Percentiles rank a stretch among this genome's conserved stretches.
phyloP scores from a whole-genome alignment of 1,284 basidiomycete genomes.

The Apiotrichum gracile region DNA sequence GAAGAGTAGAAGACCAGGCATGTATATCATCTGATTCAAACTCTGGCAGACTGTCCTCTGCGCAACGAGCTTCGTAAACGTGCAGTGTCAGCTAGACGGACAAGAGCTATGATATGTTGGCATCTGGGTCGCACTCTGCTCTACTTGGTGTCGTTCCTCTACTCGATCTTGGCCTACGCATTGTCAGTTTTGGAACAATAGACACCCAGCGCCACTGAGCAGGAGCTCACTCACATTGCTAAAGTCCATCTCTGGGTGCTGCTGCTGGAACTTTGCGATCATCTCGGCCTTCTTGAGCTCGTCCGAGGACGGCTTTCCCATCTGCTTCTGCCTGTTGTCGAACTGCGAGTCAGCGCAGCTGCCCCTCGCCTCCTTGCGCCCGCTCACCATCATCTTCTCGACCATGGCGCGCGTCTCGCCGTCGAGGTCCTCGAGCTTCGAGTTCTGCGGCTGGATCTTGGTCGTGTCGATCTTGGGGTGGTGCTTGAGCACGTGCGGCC shows the following conservation, averaged over 20 bases:
- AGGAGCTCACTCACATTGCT: conserved; percentile 74
- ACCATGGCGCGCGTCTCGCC: conserved; percentile 79
- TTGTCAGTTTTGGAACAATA: not conserved
- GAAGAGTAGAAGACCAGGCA: not conserved
- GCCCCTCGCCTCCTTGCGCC: no score
- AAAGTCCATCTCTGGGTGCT: conserved; percentile 92
- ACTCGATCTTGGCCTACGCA: conserved; percentile 17
- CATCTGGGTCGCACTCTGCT: no score
- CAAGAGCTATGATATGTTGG: no score
- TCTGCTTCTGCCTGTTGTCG: conserved; percentile 96
- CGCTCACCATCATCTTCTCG: conserved; percentile 97
- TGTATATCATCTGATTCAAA: not conserved
- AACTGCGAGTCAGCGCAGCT: no score
- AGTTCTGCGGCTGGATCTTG: conserved; percentile 93
- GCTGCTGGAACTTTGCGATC: conserved; percentile 78
- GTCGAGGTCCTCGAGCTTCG: conserved; percentile 92
- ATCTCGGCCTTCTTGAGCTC: conserved; percentile 85
- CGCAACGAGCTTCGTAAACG: not conserved
- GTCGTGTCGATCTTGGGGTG: conserved; percentile 96
- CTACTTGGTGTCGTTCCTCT: not conserved
- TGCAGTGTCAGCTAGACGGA: no score
- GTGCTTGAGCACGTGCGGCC: conserved; percentile 92
- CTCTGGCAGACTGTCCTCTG: no score
- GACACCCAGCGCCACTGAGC: no score
- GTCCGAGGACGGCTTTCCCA: conserved; percentile 90